Percentiles rank a stretch among this genome's conserved stretches.
These are phyloP conservation scores for Detonula confervacea DNA, from an alignment of 352 stramenopile genomes.

Conservation along the genomic window DNA sequence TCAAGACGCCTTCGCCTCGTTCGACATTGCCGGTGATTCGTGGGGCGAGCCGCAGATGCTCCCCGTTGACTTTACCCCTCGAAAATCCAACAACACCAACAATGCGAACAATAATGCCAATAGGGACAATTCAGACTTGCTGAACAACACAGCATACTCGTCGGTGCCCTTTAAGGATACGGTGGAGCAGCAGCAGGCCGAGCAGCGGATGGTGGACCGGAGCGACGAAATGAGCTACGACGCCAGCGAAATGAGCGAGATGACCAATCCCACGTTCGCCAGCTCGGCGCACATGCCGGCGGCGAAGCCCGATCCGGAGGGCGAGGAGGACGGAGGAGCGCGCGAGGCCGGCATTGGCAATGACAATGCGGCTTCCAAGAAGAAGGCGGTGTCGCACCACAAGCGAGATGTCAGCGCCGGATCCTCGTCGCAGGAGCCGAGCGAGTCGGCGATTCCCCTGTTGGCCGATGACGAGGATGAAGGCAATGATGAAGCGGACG, in stretches of 20 bases:
- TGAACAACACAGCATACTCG: too few species aligned
- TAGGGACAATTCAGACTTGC: slow-evolving; percentile 2
- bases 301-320: slow-evolving; percentile 28
- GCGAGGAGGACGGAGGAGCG: too few species aligned
- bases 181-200: too few species aligned
- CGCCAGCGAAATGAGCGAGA: slow-evolving; percentile 53
- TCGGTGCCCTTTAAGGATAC: too few species aligned
- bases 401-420: slow-evolving; percentile 9
- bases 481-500: not conserved
- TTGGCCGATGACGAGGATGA: slow-evolving; percentile 25
- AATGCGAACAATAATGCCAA: slow-evolving; percentile 9
- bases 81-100: slow-evolving; percentile 24
- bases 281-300: slow-evolving; percentile 1
- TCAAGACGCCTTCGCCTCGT: not conserved
- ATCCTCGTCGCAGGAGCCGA: slow-evolving; percentile 31
- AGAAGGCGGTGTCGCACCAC: not conserved
- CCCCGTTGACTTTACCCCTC: slow-evolving; percentile 38
- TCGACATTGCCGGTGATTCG: slow-evolving; percentile 24
- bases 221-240: slow-evolving; percentile 37
- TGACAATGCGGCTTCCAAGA: not conserved
- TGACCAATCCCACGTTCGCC: slow-evolving; percentile 55
- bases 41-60: slow-evolving; percentile 43
- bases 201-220: not conserved
- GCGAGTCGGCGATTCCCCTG: slow-evolving; percentile 33
- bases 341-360: too few species aligned